A percentile compares a stretch with the other conserved stretches of the same genome.
Evolutionary conservation across 2,329 filamentous ascomycete genomes (phyloP).

Genomic region (Mycocentrospora acerina): DNA sequence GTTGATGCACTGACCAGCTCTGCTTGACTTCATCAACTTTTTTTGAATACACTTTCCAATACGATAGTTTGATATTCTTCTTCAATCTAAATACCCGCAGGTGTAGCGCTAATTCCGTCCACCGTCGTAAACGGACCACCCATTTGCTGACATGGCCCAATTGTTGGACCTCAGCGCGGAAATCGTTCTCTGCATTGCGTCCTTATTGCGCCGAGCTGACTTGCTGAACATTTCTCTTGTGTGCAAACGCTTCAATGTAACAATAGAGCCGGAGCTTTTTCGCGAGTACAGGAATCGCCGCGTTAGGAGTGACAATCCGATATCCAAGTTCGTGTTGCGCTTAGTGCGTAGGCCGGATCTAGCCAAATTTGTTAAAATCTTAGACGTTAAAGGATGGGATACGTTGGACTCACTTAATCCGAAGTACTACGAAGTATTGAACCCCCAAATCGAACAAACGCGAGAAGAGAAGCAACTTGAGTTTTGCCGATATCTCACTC

Average conservation of each 20-base stretch:
- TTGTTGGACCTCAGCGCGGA: conserved; percentile 11
- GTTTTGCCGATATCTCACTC: neutral
- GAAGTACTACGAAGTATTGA: neutral
- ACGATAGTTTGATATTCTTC: no score
- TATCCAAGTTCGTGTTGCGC: conserved; percentile 4
- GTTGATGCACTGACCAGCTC: no score
- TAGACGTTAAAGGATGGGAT: conserved; percentile 4
- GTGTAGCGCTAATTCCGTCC: no score
- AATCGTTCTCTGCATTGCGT: conserved; percentile 12
- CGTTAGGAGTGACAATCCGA: neutral
- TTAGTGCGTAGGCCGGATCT: conserved; percentile 7
- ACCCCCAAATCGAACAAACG: no score
- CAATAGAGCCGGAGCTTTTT: conserved; percentile 13
- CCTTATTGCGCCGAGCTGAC: conserved; percentile 10
- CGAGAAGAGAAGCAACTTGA: neutral
- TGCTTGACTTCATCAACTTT: no score
- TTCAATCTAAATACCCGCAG: no score
- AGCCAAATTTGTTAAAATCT: conserved; percentile 3
- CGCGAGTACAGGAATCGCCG: conserved; percentile 10
- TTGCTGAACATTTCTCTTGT: conserved; percentile 14
- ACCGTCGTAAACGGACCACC: no score
- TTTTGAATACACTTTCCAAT: no score
- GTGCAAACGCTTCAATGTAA: conserved; percentile 9
- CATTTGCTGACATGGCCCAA: no score
- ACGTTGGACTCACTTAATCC: neutral